Evolutionary conservation across 1,284 basidiomycete species (phyloP).

Genomic region (Rhodotorula glutinis): DNA sequence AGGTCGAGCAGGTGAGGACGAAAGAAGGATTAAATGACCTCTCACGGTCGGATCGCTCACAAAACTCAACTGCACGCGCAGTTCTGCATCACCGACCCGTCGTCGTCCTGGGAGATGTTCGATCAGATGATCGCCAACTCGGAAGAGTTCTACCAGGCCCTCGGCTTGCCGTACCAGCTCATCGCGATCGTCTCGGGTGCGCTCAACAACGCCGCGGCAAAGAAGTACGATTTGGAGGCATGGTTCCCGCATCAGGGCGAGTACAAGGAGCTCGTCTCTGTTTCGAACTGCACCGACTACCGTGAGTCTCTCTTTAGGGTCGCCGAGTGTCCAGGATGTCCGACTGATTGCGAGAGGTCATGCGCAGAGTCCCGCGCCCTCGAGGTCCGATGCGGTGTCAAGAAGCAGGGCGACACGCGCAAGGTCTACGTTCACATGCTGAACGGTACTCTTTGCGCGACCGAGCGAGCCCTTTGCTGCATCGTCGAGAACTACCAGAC

Average conservation of each 20-base stretch:
- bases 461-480: slow-evolving; percentile 93
- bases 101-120: slow-evolving; percentile 90
- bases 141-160: slow-evolving; percentile 92
- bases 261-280: slow-evolving; percentile 74
- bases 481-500: slow-evolving; percentile 99
- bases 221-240: slow-evolving; percentile 97
- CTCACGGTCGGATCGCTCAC: no score
- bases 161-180: slow-evolving; percentile 84
- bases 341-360: no score
- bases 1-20: slow-evolving; percentile 69
- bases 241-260: slow-evolving; percentile 98
- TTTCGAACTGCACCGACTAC: slow-evolving; percentile 54
- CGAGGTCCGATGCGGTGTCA: slow-evolving; percentile 84
- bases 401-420: slow-evolving; percentile 77
- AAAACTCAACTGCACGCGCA: slow-evolving; percentile 51
- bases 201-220: slow-evolving; percentile 91
- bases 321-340: no score
- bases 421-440: slow-evolving; percentile 96
- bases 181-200: slow-evolving; percentile 96
- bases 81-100: slow-evolving; percentile 92
- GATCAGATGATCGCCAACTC: slow-evolving; percentile 85
- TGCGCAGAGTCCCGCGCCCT: slow-evolving; percentile 76
- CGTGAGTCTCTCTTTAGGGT: no score
- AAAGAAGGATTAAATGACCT: neutral
- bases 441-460: slow-evolving; percentile 95